These are phyloP conservation scores for Phytophthora tubulina DNA, from an alignment of 352 stramenopile species.

Conservation along the genomic window DNA sequence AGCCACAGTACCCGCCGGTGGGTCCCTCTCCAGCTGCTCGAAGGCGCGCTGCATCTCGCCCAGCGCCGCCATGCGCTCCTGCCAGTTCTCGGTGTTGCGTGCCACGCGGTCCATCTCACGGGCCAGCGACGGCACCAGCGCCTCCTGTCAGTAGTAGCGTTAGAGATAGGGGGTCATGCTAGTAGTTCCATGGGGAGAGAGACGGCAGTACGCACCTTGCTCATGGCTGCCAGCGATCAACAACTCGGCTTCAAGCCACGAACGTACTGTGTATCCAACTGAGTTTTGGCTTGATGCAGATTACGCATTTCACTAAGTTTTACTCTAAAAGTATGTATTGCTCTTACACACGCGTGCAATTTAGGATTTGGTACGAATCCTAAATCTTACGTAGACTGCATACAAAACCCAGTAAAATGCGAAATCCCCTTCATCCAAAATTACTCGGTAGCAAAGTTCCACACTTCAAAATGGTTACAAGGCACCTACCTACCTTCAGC, in stretches of 20 bases:
- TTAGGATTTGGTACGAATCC: too few relatives aligned
- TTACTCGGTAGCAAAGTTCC: too few relatives aligned
- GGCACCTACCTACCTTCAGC: too few relatives aligned
- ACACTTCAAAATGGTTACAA: too few relatives aligned
- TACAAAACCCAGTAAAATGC: too few relatives aligned
- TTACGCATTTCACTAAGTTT: background rate
- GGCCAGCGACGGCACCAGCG: conserved; percentile 49
- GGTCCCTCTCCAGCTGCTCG: conserved; percentile 59
- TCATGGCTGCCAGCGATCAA: conserved; percentile 16
- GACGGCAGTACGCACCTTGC: conserved; percentile 4
- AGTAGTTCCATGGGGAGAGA: background rate
- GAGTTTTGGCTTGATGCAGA: background rate
- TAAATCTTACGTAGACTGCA: too few relatives aligned
- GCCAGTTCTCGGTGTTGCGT: conserved; percentile 85
- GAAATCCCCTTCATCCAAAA: too few relatives aligned
- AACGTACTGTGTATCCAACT: conserved; percentile 1
- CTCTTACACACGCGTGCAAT: too few relatives aligned
- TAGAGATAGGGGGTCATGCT: conserved; percentile 4
- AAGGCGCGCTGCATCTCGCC: conserved; percentile 75
- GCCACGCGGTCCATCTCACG: conserved; percentile 84
- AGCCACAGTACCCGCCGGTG: conserved; percentile 34
- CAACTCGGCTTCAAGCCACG: background rate
- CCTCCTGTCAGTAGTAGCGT: conserved; percentile 29
- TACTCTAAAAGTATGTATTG: background rate
- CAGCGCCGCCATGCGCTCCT: conserved; percentile 76